Percentiles rank a stretch among this genome's conserved stretches.
These are phyloP conservation scores for Neotropicomus parvogracilis DNA, from an alignment of 1,284 basidiomycete genomes.

Conservation along the genomic window DNA sequence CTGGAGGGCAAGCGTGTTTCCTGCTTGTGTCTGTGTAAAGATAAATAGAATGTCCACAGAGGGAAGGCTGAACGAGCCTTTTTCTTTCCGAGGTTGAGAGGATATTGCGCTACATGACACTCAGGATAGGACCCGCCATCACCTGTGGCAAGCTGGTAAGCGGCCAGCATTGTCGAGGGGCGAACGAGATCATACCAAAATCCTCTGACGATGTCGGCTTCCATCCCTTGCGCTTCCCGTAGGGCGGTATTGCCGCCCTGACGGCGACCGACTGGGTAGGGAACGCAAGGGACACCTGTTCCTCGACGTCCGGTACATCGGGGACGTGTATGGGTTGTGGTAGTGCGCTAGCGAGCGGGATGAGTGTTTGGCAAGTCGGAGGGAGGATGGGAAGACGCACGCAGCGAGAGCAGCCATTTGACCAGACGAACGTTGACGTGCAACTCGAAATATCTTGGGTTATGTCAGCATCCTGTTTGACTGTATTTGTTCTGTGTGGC, in stretches of 20 bases:
- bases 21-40: conserved; percentile 68
- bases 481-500: conserved; percentile 26
- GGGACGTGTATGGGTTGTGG: conserved; percentile 63
- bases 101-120: conserved; percentile 97
- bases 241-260: conserved; percentile 65
- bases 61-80: conserved; percentile 47
- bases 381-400: conserved; percentile 40
- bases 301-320: conserved; percentile 54
- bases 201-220: conserved; percentile 79
- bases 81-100: conserved; percentile 92
- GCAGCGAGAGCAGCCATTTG: conserved; percentile 58
- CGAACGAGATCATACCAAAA: conserved; percentile 59
- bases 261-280: conserved; percentile 49
- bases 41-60: neutral
- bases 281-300: conserved; percentile 38
- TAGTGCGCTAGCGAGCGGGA: conserved; percentile 45
- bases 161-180: neutral
- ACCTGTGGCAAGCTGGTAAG: conserved; percentile 39
- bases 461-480: conserved; percentile 24
- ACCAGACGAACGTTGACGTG: conserved; percentile 3
- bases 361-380: neutral
- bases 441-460: conserved; percentile 1
- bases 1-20: conserved; percentile 93
- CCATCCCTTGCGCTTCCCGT: conserved; percentile 86
- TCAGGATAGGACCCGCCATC: conserved; percentile 97